Conservation (phyloP, 169 alveolate species). For the Eimeria praecox region DNA sequence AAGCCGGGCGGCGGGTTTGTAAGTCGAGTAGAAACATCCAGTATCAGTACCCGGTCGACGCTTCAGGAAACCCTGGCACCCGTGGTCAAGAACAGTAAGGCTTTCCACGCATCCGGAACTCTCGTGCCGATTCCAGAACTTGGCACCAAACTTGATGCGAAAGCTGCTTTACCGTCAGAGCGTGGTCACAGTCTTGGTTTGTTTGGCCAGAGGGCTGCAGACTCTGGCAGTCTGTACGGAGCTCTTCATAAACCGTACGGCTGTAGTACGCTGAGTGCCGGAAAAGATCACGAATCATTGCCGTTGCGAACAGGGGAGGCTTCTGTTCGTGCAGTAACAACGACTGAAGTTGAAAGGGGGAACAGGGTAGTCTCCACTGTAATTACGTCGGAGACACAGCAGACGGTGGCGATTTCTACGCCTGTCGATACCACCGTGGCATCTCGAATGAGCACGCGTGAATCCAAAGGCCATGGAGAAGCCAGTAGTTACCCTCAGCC, state of each 20-base stretch:
- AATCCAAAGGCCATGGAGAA: neutral
- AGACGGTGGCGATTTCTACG: constrained; percentile 19
- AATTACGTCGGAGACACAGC: constrained; percentile 9
- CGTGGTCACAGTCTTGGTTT: neutral
- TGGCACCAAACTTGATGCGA: neutral
- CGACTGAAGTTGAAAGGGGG: neutral
- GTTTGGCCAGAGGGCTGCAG: neutral
- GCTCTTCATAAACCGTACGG: neutral
- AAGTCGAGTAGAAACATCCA: neutral
- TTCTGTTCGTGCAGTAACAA: constrained; percentile 2
- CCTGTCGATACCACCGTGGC: neutral
- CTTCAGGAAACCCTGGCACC: neutral
- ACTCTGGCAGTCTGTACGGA: neutral
- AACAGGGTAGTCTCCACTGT: constrained; percentile 1
- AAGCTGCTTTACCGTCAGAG: neutral
- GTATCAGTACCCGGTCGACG: constrained; percentile 25
- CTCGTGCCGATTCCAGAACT: neutral
- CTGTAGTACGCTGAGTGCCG: neutral
- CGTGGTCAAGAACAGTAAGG: neutral
- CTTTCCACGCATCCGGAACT: neutral
- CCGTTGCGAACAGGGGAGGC: constrained; percentile 1
- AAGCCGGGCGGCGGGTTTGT: neutral
- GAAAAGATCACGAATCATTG: neutral
- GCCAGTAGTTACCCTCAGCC: neutral
- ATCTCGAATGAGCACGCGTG: neutral